A percentile compares a stretch with the other conserved stretches of the same genome.
These are phyloP conservation scores for Saraca asoca DNA, from an alignment of 331 rosid species.

Conservation along the genomic window DNA sequence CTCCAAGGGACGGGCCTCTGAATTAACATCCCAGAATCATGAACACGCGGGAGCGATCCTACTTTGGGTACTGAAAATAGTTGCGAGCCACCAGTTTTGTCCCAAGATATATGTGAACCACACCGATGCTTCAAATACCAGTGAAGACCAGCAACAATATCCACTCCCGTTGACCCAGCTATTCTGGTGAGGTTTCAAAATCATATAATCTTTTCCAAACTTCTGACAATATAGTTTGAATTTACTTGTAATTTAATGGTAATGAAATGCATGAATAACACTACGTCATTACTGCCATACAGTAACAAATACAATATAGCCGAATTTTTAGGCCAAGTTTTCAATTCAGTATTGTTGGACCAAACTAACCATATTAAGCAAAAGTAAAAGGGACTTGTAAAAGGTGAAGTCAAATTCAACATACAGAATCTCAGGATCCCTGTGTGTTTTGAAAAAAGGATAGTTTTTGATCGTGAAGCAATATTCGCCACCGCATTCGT, in stretches of 20 bases:
- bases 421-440: conserved; percentile 67
- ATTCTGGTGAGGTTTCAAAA: conserved; percentile 43
- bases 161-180: conserved; percentile 72
- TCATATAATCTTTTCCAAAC: conserved; percentile 7
- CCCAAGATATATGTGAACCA: conserved; percentile 80
- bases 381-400: background rate
- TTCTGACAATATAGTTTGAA: background rate
- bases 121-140: conserved; percentile 76
- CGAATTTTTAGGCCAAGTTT: background rate
- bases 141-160: conserved; percentile 68
- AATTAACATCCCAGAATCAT: conserved; percentile 48
- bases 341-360: background rate
- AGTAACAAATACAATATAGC: no score
- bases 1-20: conserved; percentile 74
- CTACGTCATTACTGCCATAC: no score
- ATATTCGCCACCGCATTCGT: conserved; percentile 63
- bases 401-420: conserved; percentile 27
- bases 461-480: conserved; percentile 68
- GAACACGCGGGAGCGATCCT: conserved; percentile 56
- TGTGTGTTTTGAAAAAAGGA: conserved; percentile 46
- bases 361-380: background rate
- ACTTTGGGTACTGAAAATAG: conserved; percentile 55
- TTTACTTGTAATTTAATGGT: background rate
- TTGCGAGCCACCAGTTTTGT: conserved; percentile 78
- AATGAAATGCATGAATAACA: background rate